Conservation (phyloP, 345 rosid species). For the Odontarrhena argentea region DNA sequence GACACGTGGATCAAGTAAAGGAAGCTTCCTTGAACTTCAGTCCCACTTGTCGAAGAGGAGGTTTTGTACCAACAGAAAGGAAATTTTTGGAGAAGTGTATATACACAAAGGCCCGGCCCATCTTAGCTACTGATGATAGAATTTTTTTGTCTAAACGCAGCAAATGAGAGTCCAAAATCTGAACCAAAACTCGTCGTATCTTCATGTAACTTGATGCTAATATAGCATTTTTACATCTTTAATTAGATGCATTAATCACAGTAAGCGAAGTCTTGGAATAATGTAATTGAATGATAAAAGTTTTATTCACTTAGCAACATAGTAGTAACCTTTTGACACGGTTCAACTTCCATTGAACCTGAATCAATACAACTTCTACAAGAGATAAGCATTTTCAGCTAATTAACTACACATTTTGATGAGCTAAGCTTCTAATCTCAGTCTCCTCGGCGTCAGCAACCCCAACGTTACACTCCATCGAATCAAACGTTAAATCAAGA, state of each 20-base stretch:
- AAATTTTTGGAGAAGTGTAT: too few species aligned
- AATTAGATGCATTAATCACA: neutral
- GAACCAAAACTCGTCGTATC: neutral
- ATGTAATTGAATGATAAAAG: neutral
- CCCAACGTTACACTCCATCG: conserved; percentile 47
- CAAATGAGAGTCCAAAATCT: neutral
- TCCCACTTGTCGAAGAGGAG: neutral
- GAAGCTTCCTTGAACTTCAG: neutral
- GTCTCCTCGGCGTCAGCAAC: conserved; percentile 33
- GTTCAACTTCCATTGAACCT: conserved; percentile 45
- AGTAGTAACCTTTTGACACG: conserved; percentile 16
- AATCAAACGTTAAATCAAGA: conserved; percentile 61
- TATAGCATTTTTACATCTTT: neutral
- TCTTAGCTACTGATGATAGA: neutral
- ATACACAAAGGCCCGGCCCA: conserved; percentile 2
- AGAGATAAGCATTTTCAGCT: conserved; percentile 1
- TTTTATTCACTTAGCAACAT: conserved; percentile 24
- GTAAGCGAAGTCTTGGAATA: neutral
- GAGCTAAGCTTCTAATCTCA: conserved; percentile 38
- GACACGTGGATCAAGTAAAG: conserved; percentile 10
- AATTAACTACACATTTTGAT: conserved; percentile 33
- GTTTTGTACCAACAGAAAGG: too few species aligned
- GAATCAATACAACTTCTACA: conserved; percentile 23
- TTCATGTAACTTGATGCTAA: neutral
- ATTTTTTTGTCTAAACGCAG: neutral